Evolutionary conservation across 78 protist genomes (phyloP), one percentile per base, ranked within the genome.

Genomic region (slime mould (Dictyostelium discoideum)): DNA sequence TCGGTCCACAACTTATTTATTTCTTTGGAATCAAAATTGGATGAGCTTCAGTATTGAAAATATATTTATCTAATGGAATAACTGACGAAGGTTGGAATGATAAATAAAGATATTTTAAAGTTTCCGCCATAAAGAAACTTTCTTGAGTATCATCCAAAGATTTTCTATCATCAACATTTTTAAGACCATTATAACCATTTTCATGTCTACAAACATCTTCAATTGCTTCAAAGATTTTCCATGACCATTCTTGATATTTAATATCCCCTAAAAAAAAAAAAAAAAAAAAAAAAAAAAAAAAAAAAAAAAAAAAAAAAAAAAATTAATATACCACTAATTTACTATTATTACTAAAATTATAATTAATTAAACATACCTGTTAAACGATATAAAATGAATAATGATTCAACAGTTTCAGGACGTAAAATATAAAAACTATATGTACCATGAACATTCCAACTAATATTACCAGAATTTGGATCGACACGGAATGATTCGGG

Each of bases 31-130:
- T 42, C 22, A 40, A 44, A 3, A 93, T 46, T 14, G 99, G 99
- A 84, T 98, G 99, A 5, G 99, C 99, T 96, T 98, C 99, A 6
- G 99, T 98, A 92, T 98, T 98, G 96, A 98, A 97, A 26, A 98
- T 99, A 82, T 92, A 98, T 87, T 97, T 18, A 40, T 87, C 92
- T 32, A 98, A 88, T 63, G 97, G 97, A 10, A 98, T 37, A 8
- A 87, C 50, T 40, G 86, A 77, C 13, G 98, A 97, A 69, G 83
- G 94, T 48, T 88, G 10, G 72, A 98, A 98, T n/a, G 98, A 77
- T 37, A 98, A 80, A 18, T 76, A 96, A 20, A 98, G 44, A 78
- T 98, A 98, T 94, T 98, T 98, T 32, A 98, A 72, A 3, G 99
- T 98, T 89, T 98, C 99, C 10, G 99, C 98, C 46, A 98, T 67